Percentiles rank a stretch among this genome's conserved stretches.
These are phyloP conservation scores for Toxoplasma gondii DNA, from an alignment of 169 alveolate species.

Conservation along the genomic window DNA sequence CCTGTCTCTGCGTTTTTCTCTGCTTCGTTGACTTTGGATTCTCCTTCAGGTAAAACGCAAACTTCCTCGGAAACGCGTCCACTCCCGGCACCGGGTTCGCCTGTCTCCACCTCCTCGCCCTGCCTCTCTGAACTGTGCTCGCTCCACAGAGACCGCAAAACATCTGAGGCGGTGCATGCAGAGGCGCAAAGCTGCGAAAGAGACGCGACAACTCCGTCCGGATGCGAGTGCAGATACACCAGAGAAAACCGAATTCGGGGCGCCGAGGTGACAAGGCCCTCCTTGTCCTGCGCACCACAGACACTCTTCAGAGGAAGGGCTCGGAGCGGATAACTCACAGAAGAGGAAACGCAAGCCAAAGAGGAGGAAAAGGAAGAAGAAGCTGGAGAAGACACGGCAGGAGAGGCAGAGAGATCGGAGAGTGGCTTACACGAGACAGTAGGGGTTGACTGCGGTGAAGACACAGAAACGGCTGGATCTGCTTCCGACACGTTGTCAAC, in stretches of 20 bases:
- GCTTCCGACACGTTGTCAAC: not conserved
- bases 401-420: not conserved
- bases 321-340: not conserved
- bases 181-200: conserved; percentile 1
- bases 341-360: not conserved
- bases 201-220: conserved; percentile 4
- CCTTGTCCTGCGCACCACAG: too few species aligned
- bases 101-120: not conserved
- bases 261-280: too few species aligned
- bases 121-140: not conserved
- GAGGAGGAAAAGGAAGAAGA: not conserved
- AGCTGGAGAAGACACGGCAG: not conserved
- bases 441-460: not conserved
- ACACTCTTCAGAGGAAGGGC: too few species aligned
- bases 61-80: not conserved
- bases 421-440: not conserved
- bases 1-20: not conserved
- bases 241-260: not conserved
- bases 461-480: not conserved
- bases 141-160: conserved; percentile 2
- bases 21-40: not conserved
- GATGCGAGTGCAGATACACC: conserved; percentile 40
- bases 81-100: not conserved
- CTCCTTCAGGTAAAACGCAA: not conserved
- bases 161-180: not conserved